Conservation (phyloP, 2,329 filamentous ascomycete species). For the Lizonia empirigonia region DNA sequence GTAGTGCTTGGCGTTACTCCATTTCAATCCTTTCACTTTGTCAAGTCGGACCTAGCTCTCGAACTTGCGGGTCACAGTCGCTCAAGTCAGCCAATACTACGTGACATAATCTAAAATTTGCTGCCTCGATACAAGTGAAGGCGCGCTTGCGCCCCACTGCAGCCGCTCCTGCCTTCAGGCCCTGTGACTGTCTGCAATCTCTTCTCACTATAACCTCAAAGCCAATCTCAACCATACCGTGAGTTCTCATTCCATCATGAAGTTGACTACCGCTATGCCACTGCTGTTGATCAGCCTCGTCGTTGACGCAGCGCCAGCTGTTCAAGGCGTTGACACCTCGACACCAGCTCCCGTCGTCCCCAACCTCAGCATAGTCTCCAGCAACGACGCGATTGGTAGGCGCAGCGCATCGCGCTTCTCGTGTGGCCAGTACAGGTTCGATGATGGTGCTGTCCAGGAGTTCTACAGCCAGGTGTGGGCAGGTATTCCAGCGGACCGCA, state of each 20-base stretch:
- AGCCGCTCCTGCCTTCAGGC: neutral
- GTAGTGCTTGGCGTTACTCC: too few relatives aligned
- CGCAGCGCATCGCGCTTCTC: neutral
- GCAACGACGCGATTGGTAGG: neutral
- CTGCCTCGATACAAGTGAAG: neutral
- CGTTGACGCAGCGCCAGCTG: neutral
- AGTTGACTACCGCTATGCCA: neutral
- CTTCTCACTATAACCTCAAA: neutral
- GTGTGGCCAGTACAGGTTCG: slow-evolving; percentile 16
- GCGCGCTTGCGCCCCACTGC: neutral
- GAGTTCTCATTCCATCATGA: neutral
- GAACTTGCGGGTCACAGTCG: too few relatives aligned
- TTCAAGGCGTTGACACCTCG: neutral
- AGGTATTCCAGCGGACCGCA: neutral
- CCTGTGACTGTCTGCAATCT: neutral
- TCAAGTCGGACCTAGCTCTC: too few relatives aligned
- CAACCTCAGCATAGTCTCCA: neutral
- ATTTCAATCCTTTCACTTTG: too few relatives aligned
- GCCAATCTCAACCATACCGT: neutral
- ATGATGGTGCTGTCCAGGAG: slow-evolving; percentile 9
- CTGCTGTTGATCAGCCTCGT: neutral
- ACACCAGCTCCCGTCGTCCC: neutral
- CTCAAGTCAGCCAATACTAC: neutral
- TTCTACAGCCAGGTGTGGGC: slow-evolving; percentile 17
- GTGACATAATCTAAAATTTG: neutral